Evolutionary conservation across 2,329 filamentous ascomycete genomes (phyloP).

Genomic region (Chaetomium globosum): DNA sequence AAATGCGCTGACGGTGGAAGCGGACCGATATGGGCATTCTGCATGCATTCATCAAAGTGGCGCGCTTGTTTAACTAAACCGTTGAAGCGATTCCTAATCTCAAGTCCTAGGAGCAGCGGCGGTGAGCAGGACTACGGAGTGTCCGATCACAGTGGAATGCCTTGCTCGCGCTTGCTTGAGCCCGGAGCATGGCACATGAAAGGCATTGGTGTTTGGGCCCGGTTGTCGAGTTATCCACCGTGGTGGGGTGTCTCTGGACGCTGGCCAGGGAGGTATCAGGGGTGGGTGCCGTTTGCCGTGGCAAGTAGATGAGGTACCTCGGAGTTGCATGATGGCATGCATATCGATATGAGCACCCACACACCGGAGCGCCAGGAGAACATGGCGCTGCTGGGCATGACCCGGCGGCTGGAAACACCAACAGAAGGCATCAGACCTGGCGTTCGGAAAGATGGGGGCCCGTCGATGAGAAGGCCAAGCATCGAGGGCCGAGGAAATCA

Average conservation of each 20-base stretch:
- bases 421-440: background rate
- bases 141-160: background rate
- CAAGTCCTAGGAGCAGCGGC: background rate
- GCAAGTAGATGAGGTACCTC: conserved; percentile 25
- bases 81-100: background rate
- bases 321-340: conserved; percentile 27
- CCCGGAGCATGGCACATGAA: conserved; percentile 11
- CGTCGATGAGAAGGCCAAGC: background rate
- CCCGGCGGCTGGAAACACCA: conserved; percentile 25
- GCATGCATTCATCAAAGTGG: conserved; percentile 26
- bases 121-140: background rate
- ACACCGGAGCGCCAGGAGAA: conserved; percentile 5
- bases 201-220: conserved; percentile 13
- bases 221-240: conserved; percentile 13
- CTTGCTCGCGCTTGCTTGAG: background rate
- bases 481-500: conserved; percentile 11
- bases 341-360: conserved; percentile 18
- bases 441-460: background rate
- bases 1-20: conserved; percentile 30
- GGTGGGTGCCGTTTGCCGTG: conserved; percentile 22
- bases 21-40: conserved; percentile 31
- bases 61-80: conserved; percentile 13
- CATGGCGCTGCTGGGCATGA: conserved; percentile 13
- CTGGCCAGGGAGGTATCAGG: conserved; percentile 12
- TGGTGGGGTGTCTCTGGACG: conserved; percentile 8